phyloP scores from a whole-genome alignment of 1,284 basidiomycete species.

The Mycosarcoma maydis region DNA sequence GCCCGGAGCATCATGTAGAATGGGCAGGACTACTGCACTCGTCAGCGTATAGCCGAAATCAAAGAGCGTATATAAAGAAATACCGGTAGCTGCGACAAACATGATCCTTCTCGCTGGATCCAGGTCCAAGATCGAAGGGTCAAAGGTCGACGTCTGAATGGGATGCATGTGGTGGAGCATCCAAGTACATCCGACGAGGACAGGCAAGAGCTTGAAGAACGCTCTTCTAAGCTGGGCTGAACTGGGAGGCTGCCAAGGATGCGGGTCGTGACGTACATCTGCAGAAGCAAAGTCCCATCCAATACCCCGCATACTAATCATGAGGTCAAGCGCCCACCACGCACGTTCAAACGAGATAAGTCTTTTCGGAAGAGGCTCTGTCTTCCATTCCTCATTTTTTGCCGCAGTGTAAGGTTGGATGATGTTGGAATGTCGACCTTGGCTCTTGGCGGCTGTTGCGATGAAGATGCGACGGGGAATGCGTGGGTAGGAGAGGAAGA shows the following conservation, averaged over 20 bases:
- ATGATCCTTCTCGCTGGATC: constrained; percentile 19
- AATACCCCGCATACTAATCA: constrained; percentile 56
- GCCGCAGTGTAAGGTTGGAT: constrained; percentile 24
- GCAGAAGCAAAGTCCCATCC: constrained; percentile 53
- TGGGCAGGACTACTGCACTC: constrained; percentile 41
- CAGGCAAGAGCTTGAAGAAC: constrained; percentile 38
- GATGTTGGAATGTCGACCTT: constrained; percentile 10
- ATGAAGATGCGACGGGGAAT: constrained; percentile 38
- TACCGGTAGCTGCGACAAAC: constrained; percentile 47
- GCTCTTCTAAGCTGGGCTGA: constrained; percentile 40
- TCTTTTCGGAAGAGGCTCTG: constrained; percentile 31
- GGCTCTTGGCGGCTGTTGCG: constrained; percentile 4
- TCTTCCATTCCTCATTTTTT: constrained; percentile 39
- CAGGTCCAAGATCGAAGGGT: constrained; percentile 39
- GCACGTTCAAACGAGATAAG: constrained; percentile 33
- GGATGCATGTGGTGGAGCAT: constrained; percentile 33
- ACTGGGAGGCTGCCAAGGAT: constrained; percentile 50
- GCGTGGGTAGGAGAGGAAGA: constrained; percentile 49
- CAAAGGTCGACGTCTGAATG: constrained; percentile 18
- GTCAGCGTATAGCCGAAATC: constrained; percentile 53
- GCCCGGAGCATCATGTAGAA: constrained; percentile 26
- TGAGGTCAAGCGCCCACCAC: constrained; percentile 52
- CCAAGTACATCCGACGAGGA: constrained; percentile 33
- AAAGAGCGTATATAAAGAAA: constrained; percentile 50
- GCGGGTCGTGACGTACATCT: constrained; percentile 48